phyloP scores from a whole-genome alignment of 345 rosid species.

The Gynandropsis gynandra region DNA sequence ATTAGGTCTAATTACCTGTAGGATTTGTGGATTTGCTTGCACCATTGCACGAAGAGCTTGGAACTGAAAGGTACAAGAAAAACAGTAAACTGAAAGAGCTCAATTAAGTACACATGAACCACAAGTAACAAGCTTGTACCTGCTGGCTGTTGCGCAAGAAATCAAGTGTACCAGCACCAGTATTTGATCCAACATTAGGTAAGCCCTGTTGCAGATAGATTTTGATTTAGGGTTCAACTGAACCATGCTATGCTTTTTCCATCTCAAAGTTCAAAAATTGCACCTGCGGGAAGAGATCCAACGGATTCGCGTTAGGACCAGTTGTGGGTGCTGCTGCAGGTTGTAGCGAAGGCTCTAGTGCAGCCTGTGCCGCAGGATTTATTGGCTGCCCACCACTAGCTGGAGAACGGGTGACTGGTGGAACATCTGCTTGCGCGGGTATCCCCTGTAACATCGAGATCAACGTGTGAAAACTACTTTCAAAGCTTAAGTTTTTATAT shows the following conservation, averaged over 20 bases:
- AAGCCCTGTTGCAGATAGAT: constrained; percentile 41
- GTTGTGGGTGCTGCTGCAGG: constrained; percentile 39
- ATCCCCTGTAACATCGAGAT: constrained; percentile 41
- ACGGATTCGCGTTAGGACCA: constrained; percentile 77
- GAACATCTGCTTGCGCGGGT: constrained; percentile 68
- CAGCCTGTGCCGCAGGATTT: constrained; percentile 38
- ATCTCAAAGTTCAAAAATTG: neutral
- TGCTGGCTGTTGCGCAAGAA: constrained; percentile 67
- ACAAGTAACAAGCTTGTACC: constrained; percentile 38
- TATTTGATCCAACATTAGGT: constrained; percentile 50
- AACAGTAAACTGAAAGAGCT: neutral
- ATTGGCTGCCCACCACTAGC: constrained; percentile 34
- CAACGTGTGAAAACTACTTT: neutral
- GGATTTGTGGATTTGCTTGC: constrained; percentile 52
- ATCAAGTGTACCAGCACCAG: constrained; percentile 58
- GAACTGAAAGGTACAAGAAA: constrained; percentile 42
- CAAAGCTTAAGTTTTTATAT: neutral
- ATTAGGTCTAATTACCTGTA: constrained; percentile 35
- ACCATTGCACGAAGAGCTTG: constrained; percentile 62
- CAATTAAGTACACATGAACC: too few species aligned
- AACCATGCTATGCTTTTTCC: neutral
- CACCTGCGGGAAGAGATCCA: constrained; percentile 93
- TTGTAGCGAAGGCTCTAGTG: constrained; percentile 40
- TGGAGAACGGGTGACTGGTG: constrained; percentile 41
- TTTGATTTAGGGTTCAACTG: constrained; percentile 5